A percentile compares a stretch with the other conserved stretches of the same genome.
phyloP scores from a whole-genome alignment of 768 basidiomycete genomes.

The Suillus occidentalis region DNA sequence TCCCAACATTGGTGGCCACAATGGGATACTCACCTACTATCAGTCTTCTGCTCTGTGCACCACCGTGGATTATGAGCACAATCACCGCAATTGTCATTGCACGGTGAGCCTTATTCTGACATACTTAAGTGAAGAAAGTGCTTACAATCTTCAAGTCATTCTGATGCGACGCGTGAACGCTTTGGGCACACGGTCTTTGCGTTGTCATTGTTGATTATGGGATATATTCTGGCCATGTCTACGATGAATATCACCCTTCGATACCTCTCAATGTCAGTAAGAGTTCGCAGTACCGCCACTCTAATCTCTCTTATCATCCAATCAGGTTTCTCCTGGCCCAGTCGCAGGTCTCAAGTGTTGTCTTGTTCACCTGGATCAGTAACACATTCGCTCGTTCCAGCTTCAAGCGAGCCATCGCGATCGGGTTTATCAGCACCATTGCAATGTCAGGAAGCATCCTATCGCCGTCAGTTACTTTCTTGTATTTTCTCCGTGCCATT shows the following conservation, averaged over 20 bases:
- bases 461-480: slow-evolving; percentile 8
- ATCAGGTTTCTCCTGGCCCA: slow-evolving; percentile 70
- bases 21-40: slow-evolving; percentile 60
- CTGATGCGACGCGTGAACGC: slow-evolving; percentile 66
- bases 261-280: slow-evolving; percentile 53
- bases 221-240: slow-evolving; percentile 60
- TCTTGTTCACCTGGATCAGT: slow-evolving; percentile 50
- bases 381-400: slow-evolving; percentile 68
- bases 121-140: not conserved
- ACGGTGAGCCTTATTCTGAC: not conserved
- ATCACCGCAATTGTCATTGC: slow-evolving; percentile 29
- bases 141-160: slow-evolving; percentile 44
- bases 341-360: slow-evolving; percentile 64
- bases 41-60: slow-evolving; percentile 70
- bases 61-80: slow-evolving; percentile 48
- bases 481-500: slow-evolving; percentile 7
- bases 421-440: slow-evolving; percentile 9
- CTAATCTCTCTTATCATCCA: not conserved
- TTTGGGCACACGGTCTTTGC: slow-evolving; percentile 63
- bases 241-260: slow-evolving; percentile 60
- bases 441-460: slow-evolving; percentile 4
- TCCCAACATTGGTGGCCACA: slow-evolving; percentile 71
- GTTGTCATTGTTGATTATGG: slow-evolving; percentile 54
- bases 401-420: slow-evolving; percentile 60
- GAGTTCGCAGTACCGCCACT: not conserved